Evolutionary conservation across 208 protist genomes (phyloP).

Genomic region (Porcisia hertigi): DNA sequence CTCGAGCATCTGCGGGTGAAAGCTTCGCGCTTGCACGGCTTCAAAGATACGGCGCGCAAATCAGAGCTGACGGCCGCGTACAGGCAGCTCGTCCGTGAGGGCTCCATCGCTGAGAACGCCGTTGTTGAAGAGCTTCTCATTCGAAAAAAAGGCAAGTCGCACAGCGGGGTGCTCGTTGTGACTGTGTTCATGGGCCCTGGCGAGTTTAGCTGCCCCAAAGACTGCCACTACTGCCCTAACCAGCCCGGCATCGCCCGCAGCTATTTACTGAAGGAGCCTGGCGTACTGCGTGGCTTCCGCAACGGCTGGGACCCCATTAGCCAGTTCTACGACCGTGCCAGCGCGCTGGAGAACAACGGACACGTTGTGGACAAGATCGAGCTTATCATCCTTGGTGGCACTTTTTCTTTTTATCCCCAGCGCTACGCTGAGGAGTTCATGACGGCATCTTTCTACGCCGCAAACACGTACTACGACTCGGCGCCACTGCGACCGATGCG

Average conservation of each 20-base stretch:
- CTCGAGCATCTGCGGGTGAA: slow-evolving; percentile 80
- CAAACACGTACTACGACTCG: slow-evolving; percentile 90
- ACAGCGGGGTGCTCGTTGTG: slow-evolving; percentile 93
- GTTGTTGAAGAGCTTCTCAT: slow-evolving; percentile 77
- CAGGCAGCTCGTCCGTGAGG: slow-evolving; percentile 73
- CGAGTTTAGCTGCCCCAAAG: slow-evolving; percentile 91
- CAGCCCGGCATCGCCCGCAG: slow-evolving; percentile 90
- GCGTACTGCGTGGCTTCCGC: slow-evolving; percentile 88
- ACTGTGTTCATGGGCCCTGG: slow-evolving; percentile 93
- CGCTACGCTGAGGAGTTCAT: slow-evolving; percentile 95
- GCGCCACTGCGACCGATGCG: slow-evolving; percentile 60
- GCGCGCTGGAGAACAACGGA: slow-evolving; percentile 89
- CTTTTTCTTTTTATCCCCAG: slow-evolving; percentile 97
- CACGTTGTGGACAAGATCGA: slow-evolving; percentile 97
- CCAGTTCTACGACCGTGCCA: slow-evolving; percentile 93
- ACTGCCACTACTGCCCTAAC: slow-evolving; percentile 95
- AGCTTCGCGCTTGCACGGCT: slow-evolving; percentile 73
- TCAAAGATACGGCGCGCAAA: slow-evolving; percentile 88
- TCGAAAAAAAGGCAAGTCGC: slow-evolving; percentile 83
- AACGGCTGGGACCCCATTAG: slow-evolving; percentile 90
- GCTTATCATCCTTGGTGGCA: slow-evolving; percentile 99
- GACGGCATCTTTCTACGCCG: slow-evolving; percentile 89
- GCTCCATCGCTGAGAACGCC: slow-evolving; percentile 39
- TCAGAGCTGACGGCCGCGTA: slow-evolving; percentile 89
- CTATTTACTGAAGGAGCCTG: slow-evolving; percentile 93